Evolutionary conservation across 257 asterid genomes (phyloP), one percentile per base, ranked within the genome.

Genomic region (Solanum gracilifrons): DNA sequence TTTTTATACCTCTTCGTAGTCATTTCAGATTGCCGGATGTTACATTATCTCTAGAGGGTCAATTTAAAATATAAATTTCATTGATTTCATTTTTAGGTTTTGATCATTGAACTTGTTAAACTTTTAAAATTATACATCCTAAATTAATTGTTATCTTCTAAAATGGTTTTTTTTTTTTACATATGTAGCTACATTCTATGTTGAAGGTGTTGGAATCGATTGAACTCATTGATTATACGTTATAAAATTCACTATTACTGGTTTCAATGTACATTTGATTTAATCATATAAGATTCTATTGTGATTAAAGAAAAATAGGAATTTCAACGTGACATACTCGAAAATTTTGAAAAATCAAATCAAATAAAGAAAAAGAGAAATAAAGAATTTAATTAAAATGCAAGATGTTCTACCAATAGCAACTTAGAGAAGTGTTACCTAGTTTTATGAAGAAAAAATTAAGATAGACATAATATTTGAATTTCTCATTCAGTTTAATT

Each of bases 31-130:
- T n/a, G n/a, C n/a, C n/a, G n/a, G n/a, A n/a, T n/a, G n/a, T n/a
- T n/a, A n/a, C n/a, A n/a, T n/a, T 1, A 55, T n/a, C n/a, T n/a
- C 25, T 20, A 20, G 1, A 1, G 0, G 27, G 25, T n/a, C 7
- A 7, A 25, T 66, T 27, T 66, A 27, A 2, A 6, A 13, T n/a
- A 2, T 25, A 66, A 64, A 66, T 25, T 66, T 25, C 4, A 21
- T 60, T 8, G 68, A 60, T 60, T 60, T 60, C 5, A 46, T 13
- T 55, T 55, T 16, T 6, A 18, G 51, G 51, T 55, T 55, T 55
- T 62, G 12, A n/a, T 62, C 31, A 43, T 66, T 60, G 29, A 21
- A 60, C 27, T 60, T 9, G 11, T 60, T 21, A 60, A 60, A 60
- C 2, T 60, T 60, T 5, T 27, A 13, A 27, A 11, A 66, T 27